Evolutionary conservation across 139 green algal genomes (phyloP).

Genomic region (Closterium sp.): DNA sequence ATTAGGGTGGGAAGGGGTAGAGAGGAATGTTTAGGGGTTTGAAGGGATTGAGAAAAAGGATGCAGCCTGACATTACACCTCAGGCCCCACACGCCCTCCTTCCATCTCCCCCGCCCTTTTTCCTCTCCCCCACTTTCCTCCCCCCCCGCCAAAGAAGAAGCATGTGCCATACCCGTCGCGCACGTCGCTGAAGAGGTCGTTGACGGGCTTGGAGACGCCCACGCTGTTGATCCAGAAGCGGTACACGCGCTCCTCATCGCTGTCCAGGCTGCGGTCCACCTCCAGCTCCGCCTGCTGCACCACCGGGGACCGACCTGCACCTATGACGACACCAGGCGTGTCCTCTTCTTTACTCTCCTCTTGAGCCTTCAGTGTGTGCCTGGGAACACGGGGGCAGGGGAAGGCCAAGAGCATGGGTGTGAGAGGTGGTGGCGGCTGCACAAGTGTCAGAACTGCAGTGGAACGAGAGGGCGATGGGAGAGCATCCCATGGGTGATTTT

Average conservation of each 20-base stretch:
- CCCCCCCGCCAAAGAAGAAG: no score
- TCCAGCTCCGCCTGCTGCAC: constrained; percentile 14
- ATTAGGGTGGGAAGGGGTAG: neutral
- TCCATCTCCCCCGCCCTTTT: no score
- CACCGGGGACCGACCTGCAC: neutral
- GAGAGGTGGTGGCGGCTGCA: neutral
- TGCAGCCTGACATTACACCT: no score
- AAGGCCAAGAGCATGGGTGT: neutral
- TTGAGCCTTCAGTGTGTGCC: neutral
- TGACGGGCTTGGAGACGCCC: constrained; percentile 11
- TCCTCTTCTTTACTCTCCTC: neutral
- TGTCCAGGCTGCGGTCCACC: constrained; percentile 30
- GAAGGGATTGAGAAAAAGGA: no score
- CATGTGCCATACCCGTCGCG: constrained; percentile 44
- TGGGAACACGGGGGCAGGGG: neutral
- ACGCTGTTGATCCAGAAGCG: constrained; percentile 51
- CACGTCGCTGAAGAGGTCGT: constrained; percentile 42
- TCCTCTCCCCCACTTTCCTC: no score
- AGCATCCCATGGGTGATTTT: no score
- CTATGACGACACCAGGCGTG: neutral
- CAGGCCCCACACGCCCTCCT: no score
- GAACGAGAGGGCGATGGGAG: no score
- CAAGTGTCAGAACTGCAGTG: no score
- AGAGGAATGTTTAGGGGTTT: no score
- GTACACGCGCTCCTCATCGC: constrained; percentile 46